Evolutionary conservation across 352 stramenopile genomes (phyloP).

Genomic region (Hyaloperonospora arabidopsidis): DNA sequence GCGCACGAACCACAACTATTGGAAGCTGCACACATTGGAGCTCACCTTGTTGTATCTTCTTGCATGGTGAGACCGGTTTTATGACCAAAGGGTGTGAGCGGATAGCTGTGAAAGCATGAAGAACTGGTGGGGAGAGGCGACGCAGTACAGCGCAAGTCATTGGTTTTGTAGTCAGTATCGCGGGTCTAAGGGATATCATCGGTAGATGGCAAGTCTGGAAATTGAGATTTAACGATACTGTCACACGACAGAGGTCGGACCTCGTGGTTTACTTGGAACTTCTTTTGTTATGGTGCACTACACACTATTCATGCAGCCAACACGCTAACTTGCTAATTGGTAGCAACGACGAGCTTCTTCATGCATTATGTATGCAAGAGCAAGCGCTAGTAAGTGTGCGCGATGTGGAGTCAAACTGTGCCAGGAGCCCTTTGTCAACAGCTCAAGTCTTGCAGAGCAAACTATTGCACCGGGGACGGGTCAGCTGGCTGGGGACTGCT

Average conservation of each 20-base stretch:
- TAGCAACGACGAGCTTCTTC: too few relatives aligned
- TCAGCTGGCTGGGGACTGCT: conserved; percentile 16
- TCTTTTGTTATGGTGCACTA: too few relatives aligned
- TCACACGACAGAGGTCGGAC: too few relatives aligned
- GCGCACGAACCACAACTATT: conserved; percentile 8
- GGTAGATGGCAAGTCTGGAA: too few relatives aligned
- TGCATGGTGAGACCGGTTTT: conserved; percentile 10
- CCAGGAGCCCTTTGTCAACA: not conserved
- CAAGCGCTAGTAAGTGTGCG: too few relatives aligned
- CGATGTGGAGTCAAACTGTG: too few relatives aligned
- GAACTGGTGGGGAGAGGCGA: conserved; percentile 19
- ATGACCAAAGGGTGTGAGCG: conserved; percentile 10
- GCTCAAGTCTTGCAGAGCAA: conserved; percentile 1
- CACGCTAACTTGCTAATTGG: too few relatives aligned
- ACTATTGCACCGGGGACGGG: conserved; percentile 9
- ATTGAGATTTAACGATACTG: too few relatives aligned
- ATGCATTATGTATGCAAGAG: too few relatives aligned
- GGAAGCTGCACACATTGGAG: conserved; percentile 3
- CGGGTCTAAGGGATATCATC: too few relatives aligned
- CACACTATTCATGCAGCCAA: conserved; percentile 4
- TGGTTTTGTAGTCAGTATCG: too few relatives aligned
- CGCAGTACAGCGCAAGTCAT: conserved; percentile 7
- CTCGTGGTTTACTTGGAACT: not conserved
- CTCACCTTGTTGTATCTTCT: conserved; percentile 25
- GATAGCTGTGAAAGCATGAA: conserved; percentile 10